Evolutionary conservation across 306 rosid genomes (phyloP), one percentile per base, ranked within the genome.

Genomic region (Malus sylvestris): DNA sequence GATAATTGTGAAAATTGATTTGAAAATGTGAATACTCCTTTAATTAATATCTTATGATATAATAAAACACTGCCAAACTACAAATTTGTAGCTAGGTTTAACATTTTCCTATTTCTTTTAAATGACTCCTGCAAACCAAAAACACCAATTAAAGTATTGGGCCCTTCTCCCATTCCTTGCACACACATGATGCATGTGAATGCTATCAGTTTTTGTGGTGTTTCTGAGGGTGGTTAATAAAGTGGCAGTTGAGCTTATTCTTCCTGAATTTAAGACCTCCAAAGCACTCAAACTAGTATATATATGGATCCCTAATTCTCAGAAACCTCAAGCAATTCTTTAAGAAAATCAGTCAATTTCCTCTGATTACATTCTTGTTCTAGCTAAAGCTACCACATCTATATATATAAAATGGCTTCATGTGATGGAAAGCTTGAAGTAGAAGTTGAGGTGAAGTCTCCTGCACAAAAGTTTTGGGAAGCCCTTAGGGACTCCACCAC

Each of bases 381-480:
- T 35, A 19, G 46, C 25, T 10, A 16, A 49, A 30, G 22, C 29
- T 23, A 10, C 25, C 61, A 42, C 45, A 58, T 58, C 19, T 44
- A 10, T 27, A 23, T 27, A 23, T 65, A 29, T 38, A 67, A 23
- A 29, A 81, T 81, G 86, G 86, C 81, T 64, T 58, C 72, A 58
- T 14, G 40, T 10, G 52, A 5, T 46, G 89, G 87, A 74, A 85
- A 74, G 52, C 87, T 85, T 30, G 76, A 72, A 5, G 86, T 88
- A 2, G 87, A 88, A 29, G 61, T 83, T 19, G 85, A 88, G n/a
- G 84, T 83, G 79, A 88, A 88, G 55, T 67, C 89, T 5, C 64
- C 44, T 2, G 79, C 91, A 25, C 79, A 76, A 13, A 83, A 85
- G 81, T 71, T 83, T 70, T 85, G 89, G 89, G 85, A 42, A 15